These are phyloP conservation scores for Lithospermum erythrorhizon DNA, from an alignment of 257 asterid species.

Conservation along the genomic window DNA sequence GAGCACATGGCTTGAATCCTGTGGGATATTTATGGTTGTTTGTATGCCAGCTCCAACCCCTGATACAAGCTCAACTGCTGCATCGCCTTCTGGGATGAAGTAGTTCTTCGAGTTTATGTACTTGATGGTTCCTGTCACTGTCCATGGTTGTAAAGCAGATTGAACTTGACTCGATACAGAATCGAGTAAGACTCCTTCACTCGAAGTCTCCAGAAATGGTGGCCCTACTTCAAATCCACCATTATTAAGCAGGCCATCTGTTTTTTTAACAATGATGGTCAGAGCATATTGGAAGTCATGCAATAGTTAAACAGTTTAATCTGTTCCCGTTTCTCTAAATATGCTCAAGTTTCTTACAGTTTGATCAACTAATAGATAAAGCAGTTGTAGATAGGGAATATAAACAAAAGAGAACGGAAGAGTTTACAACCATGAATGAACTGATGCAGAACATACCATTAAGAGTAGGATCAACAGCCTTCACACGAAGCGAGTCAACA, in stretches of 20 bases:
- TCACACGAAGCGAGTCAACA: constrained; percentile 23
- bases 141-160: constrained; percentile 55
- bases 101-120: constrained; percentile 34
- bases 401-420: neutral
- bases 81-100: constrained; percentile 46
- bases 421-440: neutral
- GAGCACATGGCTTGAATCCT: constrained; percentile 29
- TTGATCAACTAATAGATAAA: neutral
- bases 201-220: constrained; percentile 22
- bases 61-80: constrained; percentile 44
- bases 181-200: constrained; percentile 35
- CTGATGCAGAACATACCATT: constrained; percentile 15
- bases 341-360: too few species aligned
- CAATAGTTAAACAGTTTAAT: too few species aligned
- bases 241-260: constrained; percentile 36
- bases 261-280: neutral
- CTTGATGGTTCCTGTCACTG: constrained; percentile 40
- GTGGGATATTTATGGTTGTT: constrained; percentile 29
- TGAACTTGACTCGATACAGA: constrained; percentile 37
- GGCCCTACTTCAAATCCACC: constrained; percentile 62
- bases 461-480: constrained; percentile 17
- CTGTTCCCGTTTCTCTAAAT: too few species aligned
- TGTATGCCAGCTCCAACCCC: too few species aligned
- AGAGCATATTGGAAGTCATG: neutral
- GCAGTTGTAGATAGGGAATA: neutral